Conservation (phyloP, 2,329 filamentous ascomycete genomes). For the Sarocladiaceae sp. region DNA sequence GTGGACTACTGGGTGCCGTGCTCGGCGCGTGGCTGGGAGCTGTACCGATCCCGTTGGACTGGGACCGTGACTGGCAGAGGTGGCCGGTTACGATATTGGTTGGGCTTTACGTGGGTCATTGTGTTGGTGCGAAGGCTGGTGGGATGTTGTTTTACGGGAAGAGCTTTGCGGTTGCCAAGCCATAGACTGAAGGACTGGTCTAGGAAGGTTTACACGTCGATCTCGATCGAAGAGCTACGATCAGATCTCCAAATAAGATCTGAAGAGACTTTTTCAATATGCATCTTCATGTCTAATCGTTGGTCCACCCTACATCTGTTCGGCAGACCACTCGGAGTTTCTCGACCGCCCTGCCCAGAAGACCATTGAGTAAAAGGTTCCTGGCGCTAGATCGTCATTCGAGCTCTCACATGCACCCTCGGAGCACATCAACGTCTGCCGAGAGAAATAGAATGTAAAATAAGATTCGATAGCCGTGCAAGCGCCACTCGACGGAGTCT, state of each 20-base stretch:
- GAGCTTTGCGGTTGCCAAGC: background rate
- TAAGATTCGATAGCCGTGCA: background rate
- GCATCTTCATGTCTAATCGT: too few relatives aligned
- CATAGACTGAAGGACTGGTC: background rate
- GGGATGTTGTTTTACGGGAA: conserved; percentile 41
- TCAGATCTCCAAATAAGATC: too few relatives aligned
- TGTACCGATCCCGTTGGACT: conserved; percentile 92
- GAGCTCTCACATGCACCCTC: background rate
- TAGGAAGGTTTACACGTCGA: too few relatives aligned
- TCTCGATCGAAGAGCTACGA: background rate
- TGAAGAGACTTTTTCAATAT: too few relatives aligned
- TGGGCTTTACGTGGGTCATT: conserved; percentile 76
- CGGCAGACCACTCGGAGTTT: too few relatives aligned
- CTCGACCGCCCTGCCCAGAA: background rate
- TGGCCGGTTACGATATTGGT: conserved; percentile 91
- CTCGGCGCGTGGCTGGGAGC: conserved; percentile 90
- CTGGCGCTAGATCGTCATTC: too few relatives aligned
- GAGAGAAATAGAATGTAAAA: background rate
- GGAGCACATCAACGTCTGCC: background rate
- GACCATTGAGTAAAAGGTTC: too few relatives aligned
- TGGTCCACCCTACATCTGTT: too few relatives aligned
- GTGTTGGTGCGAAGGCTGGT: conserved; percentile 62
- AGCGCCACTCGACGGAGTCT: background rate
- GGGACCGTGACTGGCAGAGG: conserved; percentile 98
- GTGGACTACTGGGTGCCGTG: conserved; percentile 71